Evolutionary conservation across 2,329 filamentous ascomycete genomes (phyloP).

Genomic region (Ascochyta pisi): DNA sequence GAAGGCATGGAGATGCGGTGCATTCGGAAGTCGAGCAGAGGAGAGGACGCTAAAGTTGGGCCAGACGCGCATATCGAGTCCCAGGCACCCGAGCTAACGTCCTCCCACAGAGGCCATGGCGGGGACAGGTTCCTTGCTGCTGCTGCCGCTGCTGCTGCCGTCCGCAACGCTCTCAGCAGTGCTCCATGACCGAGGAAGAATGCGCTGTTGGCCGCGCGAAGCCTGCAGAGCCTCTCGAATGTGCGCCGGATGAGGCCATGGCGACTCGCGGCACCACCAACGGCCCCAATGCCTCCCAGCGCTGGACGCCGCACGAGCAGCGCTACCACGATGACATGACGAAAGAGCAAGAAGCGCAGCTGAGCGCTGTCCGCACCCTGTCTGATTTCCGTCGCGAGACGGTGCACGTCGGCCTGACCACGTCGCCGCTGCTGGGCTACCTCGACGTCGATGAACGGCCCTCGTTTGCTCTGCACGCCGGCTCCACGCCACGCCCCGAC

Average conservation of each 20-base stretch:
- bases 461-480: slow-evolving; percentile 30
- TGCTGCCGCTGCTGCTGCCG: too few species aligned
- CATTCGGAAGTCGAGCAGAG: too few species aligned
- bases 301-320: neutral
- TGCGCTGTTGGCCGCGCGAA: neutral
- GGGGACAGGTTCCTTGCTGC: neutral
- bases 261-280: neutral
- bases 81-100: slow-evolving; percentile 2
- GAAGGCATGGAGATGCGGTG: neutral
- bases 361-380: slow-evolving; percentile 14
- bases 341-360: slow-evolving; percentile 10
- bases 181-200: neutral
- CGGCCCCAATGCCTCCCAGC: neutral
- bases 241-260: slow-evolving; percentile 8
- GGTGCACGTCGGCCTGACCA: slow-evolving; percentile 10
- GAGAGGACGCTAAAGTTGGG: slow-evolving; percentile 7
- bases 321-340: slow-evolving; percentile 15
- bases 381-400: slow-evolving; percentile 15
- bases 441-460: slow-evolving; percentile 36
- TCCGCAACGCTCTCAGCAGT: neutral
- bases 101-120: neutral
- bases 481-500: slow-evolving; percentile 11
- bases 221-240: neutral
- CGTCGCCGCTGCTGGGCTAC: slow-evolving; percentile 27
- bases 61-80: slow-evolving; percentile 7